phyloP scores from a whole-genome alignment of 2,329 filamentous ascomycete genomes.

The Colletotrichum echinochloae region DNA sequence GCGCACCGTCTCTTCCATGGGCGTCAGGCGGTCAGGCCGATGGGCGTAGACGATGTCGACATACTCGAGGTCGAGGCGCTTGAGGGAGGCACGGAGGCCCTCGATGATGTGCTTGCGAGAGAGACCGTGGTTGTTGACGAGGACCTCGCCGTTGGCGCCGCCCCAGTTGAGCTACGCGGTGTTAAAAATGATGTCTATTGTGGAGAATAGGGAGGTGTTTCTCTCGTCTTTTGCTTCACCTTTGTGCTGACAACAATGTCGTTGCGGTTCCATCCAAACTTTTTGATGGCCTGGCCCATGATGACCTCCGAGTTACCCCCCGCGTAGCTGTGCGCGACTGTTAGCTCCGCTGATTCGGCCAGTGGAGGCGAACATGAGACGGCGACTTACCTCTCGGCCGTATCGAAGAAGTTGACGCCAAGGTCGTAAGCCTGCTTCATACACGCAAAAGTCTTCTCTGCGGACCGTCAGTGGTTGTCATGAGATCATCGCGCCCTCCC shows the following conservation, averaged over 20 bases:
- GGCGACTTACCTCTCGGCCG: slow-evolving; percentile 59
- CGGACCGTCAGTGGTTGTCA: slow-evolving; percentile 13
- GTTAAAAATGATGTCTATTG: not conserved
- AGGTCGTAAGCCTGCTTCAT: slow-evolving; percentile 72
- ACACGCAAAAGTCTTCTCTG: slow-evolving; percentile 69
- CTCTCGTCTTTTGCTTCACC: slow-evolving; percentile 45
- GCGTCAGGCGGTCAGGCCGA: slow-evolving; percentile 74
- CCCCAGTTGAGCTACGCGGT: slow-evolving; percentile 70
- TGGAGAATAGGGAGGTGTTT: not conserved
- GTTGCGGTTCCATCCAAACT: slow-evolving; percentile 70
- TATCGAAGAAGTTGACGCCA: slow-evolving; percentile 74
- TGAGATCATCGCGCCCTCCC: not conserved
- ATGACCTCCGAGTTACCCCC: slow-evolving; percentile 73
- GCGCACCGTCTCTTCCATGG: slow-evolving; percentile 77
- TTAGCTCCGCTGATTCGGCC: slow-evolving; percentile 45
- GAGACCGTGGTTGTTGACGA: slow-evolving; percentile 70
- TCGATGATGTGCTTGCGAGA: slow-evolving; percentile 73
- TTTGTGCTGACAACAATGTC: slow-evolving; percentile 71
- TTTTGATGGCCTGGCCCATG: slow-evolving; percentile 72
- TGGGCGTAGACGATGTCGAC: slow-evolving; percentile 79
- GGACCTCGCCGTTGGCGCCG: slow-evolving; percentile 68
- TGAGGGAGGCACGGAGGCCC: slow-evolving; percentile 67
- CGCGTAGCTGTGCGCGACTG: slow-evolving; percentile 55
- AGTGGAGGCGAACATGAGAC: slow-evolving; percentile 45
- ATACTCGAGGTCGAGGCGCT: slow-evolving; percentile 68